Evolutionary conservation across 495 filamentous ascomycete genomes (phyloP), one percentile per base, ranked within the genome.

Genomic region (Immersiella caudata): DNA sequence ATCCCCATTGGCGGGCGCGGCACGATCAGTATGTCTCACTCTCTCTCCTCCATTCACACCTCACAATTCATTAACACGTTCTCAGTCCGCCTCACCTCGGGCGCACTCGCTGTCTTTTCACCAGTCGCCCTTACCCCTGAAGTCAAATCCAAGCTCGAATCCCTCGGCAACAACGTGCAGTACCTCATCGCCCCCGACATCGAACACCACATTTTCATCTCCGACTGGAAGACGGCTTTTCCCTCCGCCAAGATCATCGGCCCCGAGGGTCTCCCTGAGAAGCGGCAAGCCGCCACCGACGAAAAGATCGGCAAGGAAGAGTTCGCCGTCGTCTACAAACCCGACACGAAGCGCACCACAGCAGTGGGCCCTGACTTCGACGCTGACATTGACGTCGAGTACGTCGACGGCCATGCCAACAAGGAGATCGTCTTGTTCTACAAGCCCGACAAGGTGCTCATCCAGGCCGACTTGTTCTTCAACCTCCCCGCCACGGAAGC

Each of bases 161-260:
- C 80, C n/a, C 79, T 93, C 24, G 93, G 92, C 63, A 85, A 86
- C 51, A 82, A 88, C 25, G 88, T 99, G 56, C 84, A 82, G 57
- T 97, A 98, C 82, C 87, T 98, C 67, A 84, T 93, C 12, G 93
- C 94, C 5, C 84, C 88, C 21, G 95, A 98, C 74, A 85, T 93
- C 21, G 90, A 97, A 79, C 95, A 98, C 78, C 94, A 99, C 83
- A 91, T 98, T 74, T 93, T 92, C 80, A 74, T 98, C 20, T 88
- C 90, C 0, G 79, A 90, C 14, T 99, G 95, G 96, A 87, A 90
- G 66, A 78, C 84, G 20, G 92, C 86, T 6, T 99, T 84, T 76
- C 93, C 93, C 0, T 69, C 84, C 22, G 93, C 95, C 8, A 85
- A 88, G 64, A 84, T 99, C 50, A 84, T 98, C 70, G 94, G 89